phyloP scores from a whole-genome alignment of 2,329 filamentous ascomycete genomes.

The Furcasterigmium furcatum region DNA sequence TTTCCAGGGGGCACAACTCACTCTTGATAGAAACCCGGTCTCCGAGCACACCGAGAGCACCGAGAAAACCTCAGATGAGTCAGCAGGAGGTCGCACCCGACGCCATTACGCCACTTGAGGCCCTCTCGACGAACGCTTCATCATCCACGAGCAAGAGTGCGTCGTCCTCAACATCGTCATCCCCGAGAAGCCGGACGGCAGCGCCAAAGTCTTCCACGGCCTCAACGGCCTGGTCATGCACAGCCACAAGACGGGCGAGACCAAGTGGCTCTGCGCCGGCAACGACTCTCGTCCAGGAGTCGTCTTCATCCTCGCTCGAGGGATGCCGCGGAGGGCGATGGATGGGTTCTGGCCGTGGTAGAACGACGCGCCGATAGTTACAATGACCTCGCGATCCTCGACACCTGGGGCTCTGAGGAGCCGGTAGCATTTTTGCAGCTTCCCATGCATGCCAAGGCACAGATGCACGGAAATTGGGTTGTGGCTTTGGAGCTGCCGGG shows the following conservation, averaged over 20 bases:
- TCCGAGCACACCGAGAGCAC: no score
- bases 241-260: not conserved
- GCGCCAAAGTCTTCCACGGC: constrained; percentile 25
- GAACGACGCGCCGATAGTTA: constrained; percentile 7
- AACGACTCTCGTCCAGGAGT: constrained; percentile 34
- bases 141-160: constrained; percentile 30
- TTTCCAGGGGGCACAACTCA: no score
- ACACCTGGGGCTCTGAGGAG: constrained; percentile 31
- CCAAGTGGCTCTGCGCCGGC: not conserved
- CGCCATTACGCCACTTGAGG: no score
- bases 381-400: constrained; percentile 23
- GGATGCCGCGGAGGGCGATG: constrained; percentile 33
- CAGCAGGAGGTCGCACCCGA: no score
- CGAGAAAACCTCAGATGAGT: no score
- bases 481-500: constrained; percentile 20
- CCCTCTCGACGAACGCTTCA: constrained; percentile 40
- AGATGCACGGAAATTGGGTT: constrained; percentile 29
- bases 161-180: constrained; percentile 37
- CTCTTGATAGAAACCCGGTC: no score
- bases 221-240: constrained; percentile 7
- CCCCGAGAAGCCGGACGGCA: constrained; percentile 7
- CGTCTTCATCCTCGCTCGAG: constrained; percentile 34
- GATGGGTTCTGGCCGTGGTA: constrained; percentile 33
- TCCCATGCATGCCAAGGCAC: constrained; percentile 25
- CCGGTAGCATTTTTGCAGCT: constrained; percentile 35